Base-by-base conservation (phyloP, 345 rosid genomes). In the Eucalyptus curtisii region DNA sequence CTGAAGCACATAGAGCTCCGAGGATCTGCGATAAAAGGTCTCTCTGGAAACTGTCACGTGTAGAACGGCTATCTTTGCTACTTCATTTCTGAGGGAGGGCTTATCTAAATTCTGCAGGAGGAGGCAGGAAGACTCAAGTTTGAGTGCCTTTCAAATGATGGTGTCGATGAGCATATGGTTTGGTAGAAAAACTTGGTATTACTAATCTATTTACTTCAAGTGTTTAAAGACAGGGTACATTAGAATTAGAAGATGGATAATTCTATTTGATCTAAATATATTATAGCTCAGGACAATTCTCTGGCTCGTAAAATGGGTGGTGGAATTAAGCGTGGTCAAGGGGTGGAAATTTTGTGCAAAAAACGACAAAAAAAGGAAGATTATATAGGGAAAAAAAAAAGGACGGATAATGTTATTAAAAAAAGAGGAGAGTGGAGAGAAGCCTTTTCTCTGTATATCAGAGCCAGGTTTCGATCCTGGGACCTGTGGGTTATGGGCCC, bases 121-220 rank as follows among this genome's bases (percentile, higher is more conserved):
- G 96, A 94, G 94, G 98, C 96, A 24, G 98, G 99, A 86, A 93
- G 93, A 82, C 97, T 98, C 92, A 95, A 95, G 92, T 98, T 98
- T 89, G 96, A 88, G 19, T 96, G 97, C 92, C 91, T 91, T 91
- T 93, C 97, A 76, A 98, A 98, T 90, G 99, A 98, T 90, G 95
- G 96, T 81, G 88, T 92, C 88, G 97, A 98, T 90, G 94, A 95
- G 91, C 99, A 98, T 94, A 97, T 98, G 99, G 93, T 98, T 94
- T 97, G 99, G 99, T 98, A 96, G 42, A 42, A 42, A 42, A 42
- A 42, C 42, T 42, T 42, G 42, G 42, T 42, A 42, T 42, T 42
- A 42, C 42, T 42, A 42, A 42, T 42, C 42, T 42, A 42, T 42
- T 42, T 42, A 5, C 42, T 42, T 42, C 42, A 42, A 42, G 42